A percentile compares a stretch with the other conserved stretches of the same genome.
phyloP scores from a whole-genome alignment of 257 asterid genomes.

The Nicotiana noctiflora region DNA sequence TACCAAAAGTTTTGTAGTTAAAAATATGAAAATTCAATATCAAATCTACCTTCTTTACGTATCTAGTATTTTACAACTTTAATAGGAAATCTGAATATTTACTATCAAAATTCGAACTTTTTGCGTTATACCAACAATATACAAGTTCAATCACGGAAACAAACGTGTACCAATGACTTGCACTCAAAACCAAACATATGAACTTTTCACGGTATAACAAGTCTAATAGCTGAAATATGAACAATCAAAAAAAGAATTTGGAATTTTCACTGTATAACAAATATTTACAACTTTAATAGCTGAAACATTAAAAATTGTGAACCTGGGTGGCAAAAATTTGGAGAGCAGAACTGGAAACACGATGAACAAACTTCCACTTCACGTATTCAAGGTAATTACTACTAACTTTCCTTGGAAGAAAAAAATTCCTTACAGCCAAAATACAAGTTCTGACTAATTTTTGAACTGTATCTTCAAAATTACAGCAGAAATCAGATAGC shows the following conservation, averaged over 20 bases:
- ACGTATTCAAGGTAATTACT: constrained; percentile 74
- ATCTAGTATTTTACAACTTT: neutral
- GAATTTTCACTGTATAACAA: neutral
- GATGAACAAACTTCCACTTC: constrained; percentile 89
- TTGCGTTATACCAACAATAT: neutral
- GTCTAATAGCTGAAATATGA: neutral
- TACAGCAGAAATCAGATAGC: constrained; percentile 30
- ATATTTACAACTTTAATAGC: neutral
- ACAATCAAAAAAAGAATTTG: neutral
- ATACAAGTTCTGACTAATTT: constrained; percentile 35
- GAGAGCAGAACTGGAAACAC: constrained; percentile 90
- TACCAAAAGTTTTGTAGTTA: no score
- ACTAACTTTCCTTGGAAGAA: constrained; percentile 69
- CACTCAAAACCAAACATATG: no score
- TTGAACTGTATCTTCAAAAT: constrained; percentile 44
- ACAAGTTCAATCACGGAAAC: neutral
- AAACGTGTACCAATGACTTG: neutral
- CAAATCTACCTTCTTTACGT: neutral
- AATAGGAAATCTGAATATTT: neutral
- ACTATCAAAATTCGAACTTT: neutral
- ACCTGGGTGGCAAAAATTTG: constrained; percentile 99
- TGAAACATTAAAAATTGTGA: neutral
- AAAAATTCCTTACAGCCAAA: constrained; percentile 50
- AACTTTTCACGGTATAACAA: no score
- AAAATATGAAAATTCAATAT: no score